phyloP scores from a whole-genome alignment of 768 basidiomycete genomes.

The Auricularia cornea region DNA sequence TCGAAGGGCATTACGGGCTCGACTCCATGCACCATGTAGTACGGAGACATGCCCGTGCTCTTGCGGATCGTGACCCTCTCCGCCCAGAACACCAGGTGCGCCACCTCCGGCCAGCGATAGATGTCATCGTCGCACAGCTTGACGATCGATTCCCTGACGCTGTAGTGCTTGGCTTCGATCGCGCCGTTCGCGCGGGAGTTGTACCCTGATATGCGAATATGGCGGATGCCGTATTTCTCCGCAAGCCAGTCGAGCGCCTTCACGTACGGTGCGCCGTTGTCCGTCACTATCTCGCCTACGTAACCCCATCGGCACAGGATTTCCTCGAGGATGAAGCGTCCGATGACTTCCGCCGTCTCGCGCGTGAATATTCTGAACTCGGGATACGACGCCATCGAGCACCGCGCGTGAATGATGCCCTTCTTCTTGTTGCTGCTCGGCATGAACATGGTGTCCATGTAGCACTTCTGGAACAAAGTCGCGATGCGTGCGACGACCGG shows the following conservation, averaged over 20 bases:
- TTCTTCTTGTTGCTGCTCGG: slow-evolving; percentile 19
- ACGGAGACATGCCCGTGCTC: slow-evolving; percentile 17
- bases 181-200: slow-evolving; percentile 6
- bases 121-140: slow-evolving; percentile 1
- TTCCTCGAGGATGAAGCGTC: slow-evolving; percentile 28
- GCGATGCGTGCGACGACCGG: slow-evolving; percentile 16
- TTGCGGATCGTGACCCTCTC: background rate
- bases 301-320: slow-evolving; percentile 32
- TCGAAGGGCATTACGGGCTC: slow-evolving; percentile 26
- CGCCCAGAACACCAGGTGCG: slow-evolving; percentile 3
- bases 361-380: slow-evolving; percentile 11
- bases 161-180: slow-evolving; percentile 3
- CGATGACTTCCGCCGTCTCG: slow-evolving; percentile 19
- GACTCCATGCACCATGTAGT: slow-evolving; percentile 22
- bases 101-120: background rate
- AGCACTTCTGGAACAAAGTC: slow-evolving; percentile 15
- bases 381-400: slow-evolving; percentile 10
- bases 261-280: slow-evolving; percentile 3
- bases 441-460: slow-evolving; percentile 11
- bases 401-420: slow-evolving; percentile 28
- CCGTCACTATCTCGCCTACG: slow-evolving; percentile 1
- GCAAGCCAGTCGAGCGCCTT: background rate
- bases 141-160: slow-evolving; percentile 1
- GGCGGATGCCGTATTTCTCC: background rate
- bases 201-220: slow-evolving; percentile 4